A percentile compares a stretch with the other conserved stretches of the same genome.
Conservation (phyloP, 495 filamentous ascomycete genomes). For the Saxophila tyrrhenica region DNA sequence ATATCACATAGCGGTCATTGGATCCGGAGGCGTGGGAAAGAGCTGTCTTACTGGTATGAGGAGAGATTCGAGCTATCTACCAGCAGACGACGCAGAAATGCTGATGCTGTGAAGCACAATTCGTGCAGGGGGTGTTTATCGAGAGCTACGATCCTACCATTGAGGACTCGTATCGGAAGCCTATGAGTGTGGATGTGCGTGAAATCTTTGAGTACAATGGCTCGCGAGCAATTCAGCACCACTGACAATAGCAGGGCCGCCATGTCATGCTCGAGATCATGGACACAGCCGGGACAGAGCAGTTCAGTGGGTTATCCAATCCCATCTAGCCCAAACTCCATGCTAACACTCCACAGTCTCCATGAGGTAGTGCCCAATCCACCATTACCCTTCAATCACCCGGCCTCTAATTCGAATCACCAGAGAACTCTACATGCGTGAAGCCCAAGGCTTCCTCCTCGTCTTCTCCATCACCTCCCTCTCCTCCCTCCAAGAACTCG, state of each 20-base stretch:
- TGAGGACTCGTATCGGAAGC: conserved; percentile 93
- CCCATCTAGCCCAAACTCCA: not conserved
- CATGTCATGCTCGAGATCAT: conserved; percentile 96
- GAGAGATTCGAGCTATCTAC: not conserved
- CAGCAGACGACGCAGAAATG: not conserved
- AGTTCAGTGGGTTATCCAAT: conserved; percentile 63
- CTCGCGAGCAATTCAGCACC: not conserved
- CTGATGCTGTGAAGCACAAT: conserved; percentile 58
- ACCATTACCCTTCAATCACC: not conserved
- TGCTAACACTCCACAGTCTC: conserved; percentile 18
- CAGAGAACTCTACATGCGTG: conserved; percentile 94
- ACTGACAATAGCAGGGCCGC: conserved; percentile 51
- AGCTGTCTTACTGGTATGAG: conserved; percentile 88
- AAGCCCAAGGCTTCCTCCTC: conserved; percentile 85
- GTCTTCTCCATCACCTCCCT: conserved; percentile 93
- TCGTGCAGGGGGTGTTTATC: conserved; percentile 98
- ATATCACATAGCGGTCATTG: conserved; percentile 86
- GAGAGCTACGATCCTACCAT: conserved; percentile 98
- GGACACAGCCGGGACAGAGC: conserved; percentile 94
- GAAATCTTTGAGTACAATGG: not conserved
- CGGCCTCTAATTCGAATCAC: too few relatives aligned
- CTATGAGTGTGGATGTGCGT: conserved; percentile 86
- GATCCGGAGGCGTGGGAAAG: conserved; percentile 92
- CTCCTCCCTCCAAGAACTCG: conserved; percentile 74
- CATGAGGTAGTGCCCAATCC: conserved; percentile 14